Conservation (phyloP, 805 yeast species). For the Tetrapisispora nanseiensis region DNA sequence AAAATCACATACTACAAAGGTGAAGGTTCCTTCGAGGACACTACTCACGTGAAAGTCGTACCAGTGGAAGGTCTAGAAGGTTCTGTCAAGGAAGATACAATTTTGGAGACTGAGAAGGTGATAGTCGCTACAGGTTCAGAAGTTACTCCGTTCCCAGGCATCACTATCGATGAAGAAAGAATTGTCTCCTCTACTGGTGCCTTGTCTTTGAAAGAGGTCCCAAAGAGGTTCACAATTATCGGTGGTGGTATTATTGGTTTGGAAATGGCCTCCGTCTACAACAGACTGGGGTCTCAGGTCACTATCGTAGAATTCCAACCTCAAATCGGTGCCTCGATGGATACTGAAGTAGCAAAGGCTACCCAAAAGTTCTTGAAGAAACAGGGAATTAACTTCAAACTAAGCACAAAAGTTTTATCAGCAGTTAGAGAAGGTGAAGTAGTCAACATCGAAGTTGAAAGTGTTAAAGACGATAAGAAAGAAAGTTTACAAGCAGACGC, state of each 20-base stretch:
- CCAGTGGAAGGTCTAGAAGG: slow-evolving; percentile 82
- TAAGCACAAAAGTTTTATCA: slow-evolving; percentile 80
- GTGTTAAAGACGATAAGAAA: slow-evolving; percentile 74
- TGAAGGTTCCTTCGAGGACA: slow-evolving; percentile 77
- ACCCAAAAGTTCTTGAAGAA: slow-evolving; percentile 84
- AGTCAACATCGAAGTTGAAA: slow-evolving; percentile 82
- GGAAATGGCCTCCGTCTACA: slow-evolving; percentile 98
- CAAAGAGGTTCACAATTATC: slow-evolving; percentile 83
- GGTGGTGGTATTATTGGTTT: slow-evolving; percentile 99
- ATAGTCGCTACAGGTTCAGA: slow-evolving; percentile 98
- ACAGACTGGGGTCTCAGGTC: slow-evolving; percentile 90
- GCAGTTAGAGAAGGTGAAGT: slow-evolving; percentile 84
- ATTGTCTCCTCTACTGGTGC: slow-evolving; percentile 95
- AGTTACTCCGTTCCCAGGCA: slow-evolving; percentile 98
- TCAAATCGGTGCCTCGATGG: slow-evolving; percentile 98
- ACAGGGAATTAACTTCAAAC: slow-evolving; percentile 91
- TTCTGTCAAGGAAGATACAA: slow-evolving; percentile 48
- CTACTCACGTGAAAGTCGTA: slow-evolving; percentile 63
- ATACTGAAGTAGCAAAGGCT: slow-evolving; percentile 82
- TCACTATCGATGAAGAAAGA: slow-evolving; percentile 90
- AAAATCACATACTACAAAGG: slow-evolving; percentile 94
- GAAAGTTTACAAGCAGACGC: slow-evolving; percentile 83
- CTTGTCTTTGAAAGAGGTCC: slow-evolving; percentile 73
- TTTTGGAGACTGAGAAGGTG: slow-evolving; percentile 73
- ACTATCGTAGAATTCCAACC: slow-evolving; percentile 86